These are phyloP conservation scores for Aspergillus pseudoglaucus DNA, from an alignment of 2,329 filamentous ascomycete species.

Conservation along the genomic window DNA sequence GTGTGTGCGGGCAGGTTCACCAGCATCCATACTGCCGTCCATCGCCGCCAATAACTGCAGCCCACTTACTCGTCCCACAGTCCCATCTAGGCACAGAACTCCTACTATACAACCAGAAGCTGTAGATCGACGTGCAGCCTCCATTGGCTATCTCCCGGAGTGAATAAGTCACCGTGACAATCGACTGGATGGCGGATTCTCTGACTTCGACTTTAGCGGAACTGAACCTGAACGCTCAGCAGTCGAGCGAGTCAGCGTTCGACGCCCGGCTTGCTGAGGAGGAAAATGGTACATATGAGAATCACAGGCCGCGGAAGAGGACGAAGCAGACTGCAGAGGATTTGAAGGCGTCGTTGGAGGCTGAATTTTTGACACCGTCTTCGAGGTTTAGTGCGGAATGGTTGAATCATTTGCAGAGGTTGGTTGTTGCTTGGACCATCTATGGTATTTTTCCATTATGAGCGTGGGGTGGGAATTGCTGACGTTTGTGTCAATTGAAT, in stretches of 20 bases:
- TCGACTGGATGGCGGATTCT: slow-evolving; percentile 17
- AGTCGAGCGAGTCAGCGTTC: slow-evolving; percentile 17
- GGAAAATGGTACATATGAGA: slow-evolving; percentile 24
- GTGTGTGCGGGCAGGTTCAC: slow-evolving; percentile 6
- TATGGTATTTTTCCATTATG: neutral
- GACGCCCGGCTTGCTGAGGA: slow-evolving; percentile 25
- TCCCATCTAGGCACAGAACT: neutral
- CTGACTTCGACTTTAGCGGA: slow-evolving; percentile 22
- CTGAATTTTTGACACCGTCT: slow-evolving; percentile 72
- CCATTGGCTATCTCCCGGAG: neutral
- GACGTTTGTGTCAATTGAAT: neutral
- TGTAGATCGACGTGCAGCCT: neutral
- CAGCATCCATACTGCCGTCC: slow-evolving; percentile 12
- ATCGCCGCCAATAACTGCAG: slow-evolving; percentile 12
- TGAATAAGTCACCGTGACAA: neutral
- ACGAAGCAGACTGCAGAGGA: slow-evolving; percentile 47
- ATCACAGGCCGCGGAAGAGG: slow-evolving; percentile 37
- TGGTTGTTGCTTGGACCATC: slow-evolving; percentile 11
- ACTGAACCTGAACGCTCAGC: slow-evolving; percentile 20
- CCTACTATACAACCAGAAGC: neutral
- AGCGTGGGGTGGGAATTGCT: neutral
- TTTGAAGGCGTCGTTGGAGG: slow-evolving; percentile 65
- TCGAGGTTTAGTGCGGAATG: slow-evolving; percentile 73
- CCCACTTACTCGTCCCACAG: neutral
- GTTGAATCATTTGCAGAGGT: slow-evolving; percentile 83